phyloP scores from a whole-genome alignment of 164 flowering plant species.

The Liquidambar formosana region DNA sequence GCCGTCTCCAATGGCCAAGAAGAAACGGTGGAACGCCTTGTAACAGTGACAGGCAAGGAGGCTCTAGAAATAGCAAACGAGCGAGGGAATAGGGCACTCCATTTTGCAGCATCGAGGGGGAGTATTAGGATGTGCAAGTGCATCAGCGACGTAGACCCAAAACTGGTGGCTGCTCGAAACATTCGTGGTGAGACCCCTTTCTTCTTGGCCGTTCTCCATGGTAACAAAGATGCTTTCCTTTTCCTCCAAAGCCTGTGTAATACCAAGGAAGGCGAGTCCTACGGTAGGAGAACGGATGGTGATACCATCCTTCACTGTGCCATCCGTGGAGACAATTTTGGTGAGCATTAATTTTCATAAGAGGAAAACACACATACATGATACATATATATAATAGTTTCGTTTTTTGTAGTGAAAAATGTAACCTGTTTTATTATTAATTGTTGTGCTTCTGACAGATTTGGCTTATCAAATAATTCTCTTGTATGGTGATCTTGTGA shows the following conservation, averaged over 20 bases:
- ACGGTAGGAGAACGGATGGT: conserved; percentile 23
- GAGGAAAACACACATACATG: no score
- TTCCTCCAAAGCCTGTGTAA: conserved; percentile 9
- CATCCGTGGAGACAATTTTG: conserved; percentile 32
- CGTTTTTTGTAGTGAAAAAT: no score
- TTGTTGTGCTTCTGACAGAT: conserved; percentile 28
- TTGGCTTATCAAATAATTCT: conserved; percentile 38
- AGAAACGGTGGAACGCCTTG: conserved; percentile 11
- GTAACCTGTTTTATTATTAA: no score
- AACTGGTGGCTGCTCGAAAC: conserved; percentile 13
- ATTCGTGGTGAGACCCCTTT: conserved; percentile 30
- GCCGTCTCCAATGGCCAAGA: conserved; percentile 27
- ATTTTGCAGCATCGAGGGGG: conserved; percentile 34
- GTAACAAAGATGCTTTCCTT: conserved; percentile 28
- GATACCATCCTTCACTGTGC: conserved; percentile 36
- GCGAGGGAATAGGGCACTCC: conserved; percentile 32
- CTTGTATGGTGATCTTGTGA: conserved; percentile 17
- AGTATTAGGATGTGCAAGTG: conserved; percentile 20
- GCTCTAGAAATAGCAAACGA: conserved; percentile 14
- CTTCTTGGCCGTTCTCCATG: conserved; percentile 33
- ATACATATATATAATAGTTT: no score
- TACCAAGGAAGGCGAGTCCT: not conserved
- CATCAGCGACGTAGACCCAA: conserved; percentile 2
- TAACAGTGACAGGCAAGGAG: not conserved
- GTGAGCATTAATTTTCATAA: no score